Evolutionary conservation across 768 basidiomycete genomes (phyloP).

Genomic region (Butyriboletus loyo): DNA sequence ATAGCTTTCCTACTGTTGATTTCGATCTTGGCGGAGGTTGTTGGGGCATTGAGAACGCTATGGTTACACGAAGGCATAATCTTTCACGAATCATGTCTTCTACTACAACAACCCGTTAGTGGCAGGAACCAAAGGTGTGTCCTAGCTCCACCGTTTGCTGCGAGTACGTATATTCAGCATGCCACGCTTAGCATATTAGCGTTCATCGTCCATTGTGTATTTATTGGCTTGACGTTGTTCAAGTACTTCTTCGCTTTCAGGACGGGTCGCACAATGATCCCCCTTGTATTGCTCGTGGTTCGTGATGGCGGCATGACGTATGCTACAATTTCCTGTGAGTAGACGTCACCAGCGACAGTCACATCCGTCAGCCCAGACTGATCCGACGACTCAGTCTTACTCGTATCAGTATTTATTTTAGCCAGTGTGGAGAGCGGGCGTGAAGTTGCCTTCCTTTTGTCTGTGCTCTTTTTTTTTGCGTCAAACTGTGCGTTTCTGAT

Average conservation of each 20-base stretch:
- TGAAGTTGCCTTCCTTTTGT: conserved; percentile 1
- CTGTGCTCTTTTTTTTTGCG: background rate
- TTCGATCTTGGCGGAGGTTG: conserved; percentile 5
- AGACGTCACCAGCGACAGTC: background rate
- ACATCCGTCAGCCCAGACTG: background rate
- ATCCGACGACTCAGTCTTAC: background rate
- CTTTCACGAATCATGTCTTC: conserved; percentile 10
- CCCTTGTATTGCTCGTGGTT: conserved; percentile 20
- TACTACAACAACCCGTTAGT: background rate
- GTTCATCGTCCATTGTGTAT: conserved; percentile 10
- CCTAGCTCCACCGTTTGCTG: background rate
- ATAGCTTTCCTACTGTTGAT: conserved; percentile 3
- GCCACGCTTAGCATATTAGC: conserved; percentile 8
- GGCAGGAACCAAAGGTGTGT: conserved; percentile 6
- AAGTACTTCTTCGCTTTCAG: conserved; percentile 17
- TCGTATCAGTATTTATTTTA: background rate
- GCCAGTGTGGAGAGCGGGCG: background rate
- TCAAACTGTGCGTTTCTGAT: conserved; percentile 1
- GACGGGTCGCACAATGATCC: conserved; percentile 16
- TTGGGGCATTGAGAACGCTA: background rate
- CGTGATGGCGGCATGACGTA: conserved; percentile 16
- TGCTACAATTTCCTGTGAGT: conserved; percentile 9
- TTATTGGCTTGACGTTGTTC: conserved; percentile 16
- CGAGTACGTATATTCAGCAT: background rate
- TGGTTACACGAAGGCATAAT: background rate